phyloP scores from a whole-genome alignment of 352 stramenopile genomes.

The Phytopythium boreale region DNA sequence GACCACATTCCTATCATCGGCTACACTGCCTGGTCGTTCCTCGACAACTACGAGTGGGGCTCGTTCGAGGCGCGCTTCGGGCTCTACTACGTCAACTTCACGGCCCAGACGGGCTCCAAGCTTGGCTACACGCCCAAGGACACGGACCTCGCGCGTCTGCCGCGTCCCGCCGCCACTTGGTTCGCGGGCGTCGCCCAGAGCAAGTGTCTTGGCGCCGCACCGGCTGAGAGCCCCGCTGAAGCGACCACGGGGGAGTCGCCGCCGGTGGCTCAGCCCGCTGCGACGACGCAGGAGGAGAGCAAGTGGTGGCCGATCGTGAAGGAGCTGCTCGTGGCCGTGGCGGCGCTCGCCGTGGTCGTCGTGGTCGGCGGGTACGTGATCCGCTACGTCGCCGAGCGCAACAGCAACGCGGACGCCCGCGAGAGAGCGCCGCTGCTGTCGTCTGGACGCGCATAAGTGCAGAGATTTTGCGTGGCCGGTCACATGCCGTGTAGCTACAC shows the following conservation, averaged over 20 bases:
- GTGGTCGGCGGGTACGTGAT: constrained; percentile 4
- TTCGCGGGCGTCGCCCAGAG: constrained; percentile 26
- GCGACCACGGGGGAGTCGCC: neutral
- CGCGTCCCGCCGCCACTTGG: constrained; percentile 40
- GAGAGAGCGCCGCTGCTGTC: constrained; percentile 8
- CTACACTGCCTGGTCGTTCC: constrained; percentile 33
- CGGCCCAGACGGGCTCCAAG: constrained; percentile 19
- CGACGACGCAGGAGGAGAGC: neutral
- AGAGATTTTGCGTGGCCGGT: no score
- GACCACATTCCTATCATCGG: constrained; percentile 29
- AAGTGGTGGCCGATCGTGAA: constrained; percentile 6
- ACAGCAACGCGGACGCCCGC: neutral
- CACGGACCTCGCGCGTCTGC: constrained; percentile 29
- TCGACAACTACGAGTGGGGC: constrained; percentile 50
- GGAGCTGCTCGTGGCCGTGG: constrained; percentile 6
- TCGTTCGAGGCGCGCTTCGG: constrained; percentile 52
- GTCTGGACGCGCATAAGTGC: neutral
- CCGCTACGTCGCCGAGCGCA: constrained; percentile 9
- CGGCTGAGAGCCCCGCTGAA: neutral
- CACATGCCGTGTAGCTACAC: no score
- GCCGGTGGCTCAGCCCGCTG: neutral
- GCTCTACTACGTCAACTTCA: constrained; percentile 67
- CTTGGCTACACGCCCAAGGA: constrained; percentile 27
- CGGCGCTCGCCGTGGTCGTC: constrained; percentile 1
- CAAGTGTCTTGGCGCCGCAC: constrained; percentile 21